Evolutionary conservation across 805 yeast genomes (phyloP), one percentile per base, ranked within the genome.

Genomic region (Grigorovia yakushimaensis): DNA sequence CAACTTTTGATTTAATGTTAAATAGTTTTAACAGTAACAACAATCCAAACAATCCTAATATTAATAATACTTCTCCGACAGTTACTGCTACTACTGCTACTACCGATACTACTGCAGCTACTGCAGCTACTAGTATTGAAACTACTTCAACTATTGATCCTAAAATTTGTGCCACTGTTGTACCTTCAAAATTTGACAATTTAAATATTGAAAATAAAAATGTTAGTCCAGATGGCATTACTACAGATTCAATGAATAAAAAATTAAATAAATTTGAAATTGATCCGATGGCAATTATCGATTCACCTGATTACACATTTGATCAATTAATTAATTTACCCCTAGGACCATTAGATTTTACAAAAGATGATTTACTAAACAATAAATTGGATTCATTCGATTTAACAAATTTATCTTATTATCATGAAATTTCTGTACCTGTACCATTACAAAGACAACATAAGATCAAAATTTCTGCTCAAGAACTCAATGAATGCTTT

Each of bases 251-350:
- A 11, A 11, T 27, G 8, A 41, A 44, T 10, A 18, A 42, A 24
- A 36, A 17, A 15, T 24, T 38, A 10, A 40, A 35, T 8, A 24
- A 37, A 24, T 19, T 9, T 13, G 13, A 33, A 8, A 21, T 43
- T 21, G 30, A 20, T 4, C 44, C 51, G 5, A 47, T 18, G 4
- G 54, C 60, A 15, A 37, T 45, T 37, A 44, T 56, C 17, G 44
- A 51, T 2, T 49, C 56, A 21, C 53, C 43, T 15, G 65, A 60
- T 47, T 58, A 49, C 23, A 58, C 60, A 4, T 57, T 57, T 17
- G 57, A 57, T 27, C 62, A 64, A 46, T 47, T 63, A 6, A 51
- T 61, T 21, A 44, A 53, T 9, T 47, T 58, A 43, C 56, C 50
- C 20, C 6, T 33, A 15, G 15, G 8, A 6, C 37, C 37, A 11